Evolutionary conservation across 345 rosid species (phyloP).

Genomic region (Cardamine occulta): DNA sequence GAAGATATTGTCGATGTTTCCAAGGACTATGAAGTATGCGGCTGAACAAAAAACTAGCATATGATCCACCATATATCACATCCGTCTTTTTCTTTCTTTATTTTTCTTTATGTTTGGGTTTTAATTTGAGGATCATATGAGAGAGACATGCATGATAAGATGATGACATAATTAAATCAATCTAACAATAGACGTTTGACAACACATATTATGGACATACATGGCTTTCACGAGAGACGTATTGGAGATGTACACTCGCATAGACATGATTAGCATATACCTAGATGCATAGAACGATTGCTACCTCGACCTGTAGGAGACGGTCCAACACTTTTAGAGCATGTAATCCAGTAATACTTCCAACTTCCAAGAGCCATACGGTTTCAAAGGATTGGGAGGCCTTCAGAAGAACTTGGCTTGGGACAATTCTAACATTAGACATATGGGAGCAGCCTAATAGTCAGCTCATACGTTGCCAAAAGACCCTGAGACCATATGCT

Average conservation of each 20-base stretch:
- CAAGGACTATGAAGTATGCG: background rate
- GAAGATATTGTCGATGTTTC: background rate
- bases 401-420: background rate
- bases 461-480: background rate
- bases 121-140: background rate
- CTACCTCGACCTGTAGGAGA: background rate
- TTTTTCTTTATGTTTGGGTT: background rate
- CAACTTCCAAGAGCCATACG: background rate
- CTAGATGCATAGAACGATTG: background rate
- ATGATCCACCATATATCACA: background rate
- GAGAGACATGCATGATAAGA: background rate
- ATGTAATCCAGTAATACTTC: background rate
- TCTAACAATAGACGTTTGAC: background rate
- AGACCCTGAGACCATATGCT: background rate
- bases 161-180: background rate
- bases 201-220: constrained; percentile 1
- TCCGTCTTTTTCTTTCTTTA: background rate
- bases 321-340: background rate
- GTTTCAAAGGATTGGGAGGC: background rate
- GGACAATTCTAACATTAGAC: background rate
- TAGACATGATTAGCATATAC: background rate
- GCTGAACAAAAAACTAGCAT: background rate
- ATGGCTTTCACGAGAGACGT: background rate
- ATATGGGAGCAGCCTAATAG: background rate
- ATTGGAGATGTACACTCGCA: background rate